phyloP scores from a whole-genome alignment of 257 asterid genomes.

The Craterostigma plantagineum region DNA sequence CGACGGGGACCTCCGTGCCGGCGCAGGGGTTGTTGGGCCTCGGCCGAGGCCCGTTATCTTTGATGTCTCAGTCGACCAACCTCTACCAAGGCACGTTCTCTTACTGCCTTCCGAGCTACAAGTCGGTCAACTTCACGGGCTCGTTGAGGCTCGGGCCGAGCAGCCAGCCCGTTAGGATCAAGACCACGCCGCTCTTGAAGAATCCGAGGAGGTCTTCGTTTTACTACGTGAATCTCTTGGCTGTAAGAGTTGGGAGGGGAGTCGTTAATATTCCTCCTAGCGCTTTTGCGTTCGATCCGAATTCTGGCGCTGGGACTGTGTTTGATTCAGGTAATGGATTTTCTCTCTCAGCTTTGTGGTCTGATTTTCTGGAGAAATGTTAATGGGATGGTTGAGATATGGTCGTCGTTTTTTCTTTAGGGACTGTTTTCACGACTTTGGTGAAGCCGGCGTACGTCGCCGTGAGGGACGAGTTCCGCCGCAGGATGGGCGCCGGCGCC shows the following conservation, averaged over 20 bases:
- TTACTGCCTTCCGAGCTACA: conserved; percentile 68
- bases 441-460: conserved; percentile 67
- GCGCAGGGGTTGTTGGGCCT: conserved; percentile 60
- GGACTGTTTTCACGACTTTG: conserved; percentile 57
- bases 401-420: conserved; percentile 11
- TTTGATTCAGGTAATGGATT: conserved; percentile 47
- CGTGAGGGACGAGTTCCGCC: conserved; percentile 62
- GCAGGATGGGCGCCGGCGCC: conserved; percentile 41
- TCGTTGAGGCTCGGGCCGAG: conserved; percentile 47
- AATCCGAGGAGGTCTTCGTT: conserved; percentile 68
- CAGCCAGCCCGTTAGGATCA: conserved; percentile 52
- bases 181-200: conserved; percentile 36
- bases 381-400: neutral
- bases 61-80: conserved; percentile 30
- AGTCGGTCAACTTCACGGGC: conserved; percentile 36
- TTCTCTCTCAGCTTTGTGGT: too few species aligned
- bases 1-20: conserved; percentile 40
- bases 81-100: conserved; percentile 64
- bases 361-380: neutral
- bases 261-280: conserved; percentile 31
- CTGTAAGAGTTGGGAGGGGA: conserved; percentile 35
- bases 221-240: conserved; percentile 52
- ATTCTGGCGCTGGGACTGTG: conserved; percentile 61
- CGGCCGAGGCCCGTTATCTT: conserved; percentile 64
- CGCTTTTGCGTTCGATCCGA: conserved; percentile 44